Percentiles rank a stretch among this genome's conserved stretches.
Conservation (phyloP, 2,329 filamentous ascomycete species). For the Colletotrichum echinochloae region DNA sequence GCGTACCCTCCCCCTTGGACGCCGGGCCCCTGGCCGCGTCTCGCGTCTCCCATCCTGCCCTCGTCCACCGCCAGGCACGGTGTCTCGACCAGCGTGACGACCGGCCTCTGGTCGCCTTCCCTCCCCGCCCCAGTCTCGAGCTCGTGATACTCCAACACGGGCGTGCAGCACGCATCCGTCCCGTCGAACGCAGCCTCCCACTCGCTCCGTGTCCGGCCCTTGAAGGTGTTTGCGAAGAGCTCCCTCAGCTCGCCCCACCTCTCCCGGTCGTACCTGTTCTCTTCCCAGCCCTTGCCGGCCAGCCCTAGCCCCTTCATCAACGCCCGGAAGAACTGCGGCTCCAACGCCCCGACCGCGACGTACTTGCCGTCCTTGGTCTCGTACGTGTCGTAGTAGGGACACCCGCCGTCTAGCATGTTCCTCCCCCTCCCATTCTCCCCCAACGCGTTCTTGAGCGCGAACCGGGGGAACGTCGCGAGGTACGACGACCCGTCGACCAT, state of each 20-base stretch:
- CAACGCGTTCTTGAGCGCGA: conserved; percentile 71
- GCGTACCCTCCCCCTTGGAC: conserved; percentile 76
- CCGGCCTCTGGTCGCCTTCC: conserved; percentile 77
- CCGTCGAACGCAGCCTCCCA: conserved; percentile 92
- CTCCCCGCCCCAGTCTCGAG: conserved; percentile 64
- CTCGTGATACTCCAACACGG: conserved; percentile 82
- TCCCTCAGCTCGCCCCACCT: conserved; percentile 76
- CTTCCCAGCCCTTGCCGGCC: conserved; percentile 61
- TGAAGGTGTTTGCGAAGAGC: conserved; percentile 74
- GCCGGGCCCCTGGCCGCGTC: conserved; percentile 73
- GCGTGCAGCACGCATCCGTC: conserved; percentile 93
- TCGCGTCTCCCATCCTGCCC: conserved; percentile 52
- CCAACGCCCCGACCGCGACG: conserved; percentile 90
- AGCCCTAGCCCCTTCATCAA: conserved; percentile 77
- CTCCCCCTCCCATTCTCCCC: conserved; percentile 75
- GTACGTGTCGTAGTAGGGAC: conserved; percentile 91
- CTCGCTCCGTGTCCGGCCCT: conserved; percentile 75
- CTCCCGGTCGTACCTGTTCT: conserved; percentile 67
- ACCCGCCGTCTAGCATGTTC: conserved; percentile 86
- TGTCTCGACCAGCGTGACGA: conserved; percentile 75
- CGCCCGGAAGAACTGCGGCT: conserved; percentile 83
- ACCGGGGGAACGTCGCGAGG: conserved; percentile 80
- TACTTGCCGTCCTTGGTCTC: conserved; percentile 82
- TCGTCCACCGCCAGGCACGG: conserved; percentile 74
- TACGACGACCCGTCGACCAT: conserved; percentile 94